Conservation (phyloP, 257 asterid species). For the Salvia splendens region DNA sequence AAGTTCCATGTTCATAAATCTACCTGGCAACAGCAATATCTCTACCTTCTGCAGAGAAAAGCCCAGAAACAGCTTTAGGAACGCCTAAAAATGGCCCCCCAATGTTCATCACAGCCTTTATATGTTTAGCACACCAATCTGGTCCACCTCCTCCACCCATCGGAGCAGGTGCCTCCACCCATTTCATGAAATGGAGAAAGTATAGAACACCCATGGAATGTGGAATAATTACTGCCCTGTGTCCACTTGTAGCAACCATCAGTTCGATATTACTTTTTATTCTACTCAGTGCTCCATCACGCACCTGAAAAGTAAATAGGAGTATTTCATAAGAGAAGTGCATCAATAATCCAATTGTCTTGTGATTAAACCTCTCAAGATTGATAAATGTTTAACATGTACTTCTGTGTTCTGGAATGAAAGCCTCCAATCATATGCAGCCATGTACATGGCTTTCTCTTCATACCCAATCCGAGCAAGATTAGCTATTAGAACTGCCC, state of each 20-base stretch:
- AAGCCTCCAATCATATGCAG: slow-evolving; percentile 97
- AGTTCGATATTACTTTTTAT: slow-evolving; percentile 79
- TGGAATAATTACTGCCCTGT: slow-evolving; percentile 82
- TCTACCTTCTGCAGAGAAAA: slow-evolving; percentile 79
- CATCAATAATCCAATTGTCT: slow-evolving; percentile 7
- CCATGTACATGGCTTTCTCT: slow-evolving; percentile 97
- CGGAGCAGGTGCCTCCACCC: slow-evolving; percentile 93
- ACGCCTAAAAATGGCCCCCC: slow-evolving; percentile 85
- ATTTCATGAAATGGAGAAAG: slow-evolving; percentile 90
- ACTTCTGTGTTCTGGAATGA: slow-evolving; percentile 98
- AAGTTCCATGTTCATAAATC: background rate
- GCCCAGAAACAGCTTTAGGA: slow-evolving; percentile 81
- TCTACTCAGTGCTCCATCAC: slow-evolving; percentile 75
- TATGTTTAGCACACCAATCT: slow-evolving; percentile 88
- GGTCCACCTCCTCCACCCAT: slow-evolving; percentile 96
- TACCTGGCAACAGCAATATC: slow-evolving; percentile 83
- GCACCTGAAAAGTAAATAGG: slow-evolving; percentile 51
- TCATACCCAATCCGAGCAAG: slow-evolving; percentile 93
- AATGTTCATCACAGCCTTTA: slow-evolving; percentile 84
- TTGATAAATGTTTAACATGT: slow-evolving; percentile 15
- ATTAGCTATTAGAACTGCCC: slow-evolving; percentile 93
- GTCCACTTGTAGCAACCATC: slow-evolving; percentile 75
- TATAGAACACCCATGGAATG: slow-evolving; percentile 92
- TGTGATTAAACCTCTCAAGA: slow-evolving; percentile 18
- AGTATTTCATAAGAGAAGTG: slow-evolving; percentile 18